Evolutionary conservation across 805 yeast species (phyloP).

Genomic region (Kuraishia ogatae): DNA sequence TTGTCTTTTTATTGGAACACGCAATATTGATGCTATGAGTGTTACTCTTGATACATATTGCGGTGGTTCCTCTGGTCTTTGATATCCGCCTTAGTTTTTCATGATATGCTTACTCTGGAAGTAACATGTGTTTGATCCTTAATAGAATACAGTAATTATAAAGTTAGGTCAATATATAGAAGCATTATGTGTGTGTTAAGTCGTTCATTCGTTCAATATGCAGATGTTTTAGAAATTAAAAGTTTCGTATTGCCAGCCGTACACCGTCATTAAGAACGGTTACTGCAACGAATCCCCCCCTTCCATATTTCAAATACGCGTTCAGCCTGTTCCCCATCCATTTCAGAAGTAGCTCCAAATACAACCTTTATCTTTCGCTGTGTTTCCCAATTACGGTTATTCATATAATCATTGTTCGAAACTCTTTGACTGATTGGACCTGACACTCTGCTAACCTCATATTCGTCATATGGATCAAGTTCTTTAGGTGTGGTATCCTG

Average conservation of each 20-base stretch:
- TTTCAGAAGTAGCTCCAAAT: constrained; percentile 17
- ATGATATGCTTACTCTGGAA: background rate
- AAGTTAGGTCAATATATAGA: no score
- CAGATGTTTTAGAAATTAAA: no score
- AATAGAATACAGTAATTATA: background rate
- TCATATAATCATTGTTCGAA: constrained; percentile 19
- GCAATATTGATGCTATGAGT: background rate
- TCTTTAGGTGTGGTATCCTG: background rate
- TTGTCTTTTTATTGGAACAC: background rate
- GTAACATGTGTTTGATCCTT: background rate
- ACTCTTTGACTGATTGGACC: constrained; percentile 3
- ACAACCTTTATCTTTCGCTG: constrained; percentile 19
- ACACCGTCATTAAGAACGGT: background rate
- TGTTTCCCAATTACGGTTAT: constrained; percentile 22
- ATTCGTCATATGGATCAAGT: background rate
- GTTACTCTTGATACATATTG: no score
- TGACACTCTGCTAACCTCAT: background rate
- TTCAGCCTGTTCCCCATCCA: background rate
- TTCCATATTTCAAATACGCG: constrained; percentile 26
- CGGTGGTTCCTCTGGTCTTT: background rate
- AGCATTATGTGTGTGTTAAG: background rate
- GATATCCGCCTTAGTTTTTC: background rate
- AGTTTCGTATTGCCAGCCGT: no score
- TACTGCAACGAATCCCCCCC: constrained; percentile 22
- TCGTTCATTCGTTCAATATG: background rate